Evolutionary conservation across 345 rosid genomes (phyloP), one percentile per base, ranked within the genome.

Genomic region (Salix purpurea): DNA sequence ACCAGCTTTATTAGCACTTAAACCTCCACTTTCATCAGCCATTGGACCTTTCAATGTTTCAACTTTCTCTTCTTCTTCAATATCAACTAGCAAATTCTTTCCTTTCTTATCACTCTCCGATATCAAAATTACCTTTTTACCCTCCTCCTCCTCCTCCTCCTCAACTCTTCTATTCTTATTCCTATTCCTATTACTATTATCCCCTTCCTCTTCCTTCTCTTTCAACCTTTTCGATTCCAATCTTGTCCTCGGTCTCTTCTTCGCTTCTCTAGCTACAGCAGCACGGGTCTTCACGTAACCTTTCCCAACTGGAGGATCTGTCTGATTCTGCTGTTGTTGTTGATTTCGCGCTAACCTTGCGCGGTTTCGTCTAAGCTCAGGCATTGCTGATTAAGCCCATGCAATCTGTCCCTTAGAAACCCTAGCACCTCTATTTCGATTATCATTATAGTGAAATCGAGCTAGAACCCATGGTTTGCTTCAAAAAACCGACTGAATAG

Each of bases 261-360:
- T 32, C 71, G 48, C 54, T 24, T 76, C 77, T 64, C 83, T 79
- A 6, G 85, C 84, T 34, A 78, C 76, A 6, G 87, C 78, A 30
- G 83, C 86, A 34, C 88, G 85, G 10, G 90, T 76, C 78, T 77
- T 92, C 36, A 40, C 88, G 83, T 65, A 76, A 70, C 7, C 78
- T n/a, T 13, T 23, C 26, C 28, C 28, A 58, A 58, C 64, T 3
- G 64, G 64, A n/a, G 64, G 12, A 26, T 58, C 28, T 58, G 64
- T 23, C 73, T 72, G 82, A 67, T 30, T 79, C 77, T 67, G 77
- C 75, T 70, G 77, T 75, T 70, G 74, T 7, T 81, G 75, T 65
- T 65, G 72, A 42, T 73, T 58, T 42, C 18, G 79, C n/a, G 74
- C 90, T 91, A 83, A 79, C 91, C 90, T 93, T 88, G 90, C 90